Percentiles rank a stretch among this genome's conserved stretches.
Conservation (phyloP, 179 eudicot species). For the Actinidia chinensis region DNA sequence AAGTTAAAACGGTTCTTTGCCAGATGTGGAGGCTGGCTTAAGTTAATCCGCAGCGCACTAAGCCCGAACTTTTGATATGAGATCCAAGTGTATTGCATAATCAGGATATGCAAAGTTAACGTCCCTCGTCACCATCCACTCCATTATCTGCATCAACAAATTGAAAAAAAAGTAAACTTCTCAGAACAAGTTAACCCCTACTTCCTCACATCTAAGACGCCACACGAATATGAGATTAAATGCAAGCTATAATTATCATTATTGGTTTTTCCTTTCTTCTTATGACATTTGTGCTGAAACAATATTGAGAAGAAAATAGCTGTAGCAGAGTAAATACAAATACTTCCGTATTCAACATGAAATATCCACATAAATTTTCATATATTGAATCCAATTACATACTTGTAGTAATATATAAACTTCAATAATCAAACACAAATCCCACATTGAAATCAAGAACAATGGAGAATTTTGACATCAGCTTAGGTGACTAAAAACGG, state of each 20-base stretch:
- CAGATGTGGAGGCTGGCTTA: slow-evolving; percentile 38
- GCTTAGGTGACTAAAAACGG: no score
- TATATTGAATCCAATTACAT: not conserved
- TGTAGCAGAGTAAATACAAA: not conserved
- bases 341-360: not conserved
- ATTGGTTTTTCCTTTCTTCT: not conserved
- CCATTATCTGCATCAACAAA: slow-evolving; percentile 51
- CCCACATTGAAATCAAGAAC: not conserved
- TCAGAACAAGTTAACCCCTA: not conserved
- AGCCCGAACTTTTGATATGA: slow-evolving; percentile 44
- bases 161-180: slow-evolving; percentile 3
- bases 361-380: not conserved
- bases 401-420: not conserved
- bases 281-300: not conserved
- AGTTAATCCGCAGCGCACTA: slow-evolving; percentile 67
- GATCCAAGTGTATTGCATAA: slow-evolving; percentile 45
- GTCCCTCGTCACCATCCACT: slow-evolving; percentile 60
- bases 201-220: not conserved
- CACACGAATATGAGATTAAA: not conserved
- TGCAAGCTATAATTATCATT: not conserved
- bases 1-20: slow-evolving; percentile 35
- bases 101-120: slow-evolving; percentile 31
- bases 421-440: not conserved
- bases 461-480: not conserved
- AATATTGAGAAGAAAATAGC: not conserved